Evolutionary conservation across 805 yeast genomes (phyloP), one percentile per base, ranked within the genome.

Genomic region (Metschnikowia kunwiensis): DNA sequence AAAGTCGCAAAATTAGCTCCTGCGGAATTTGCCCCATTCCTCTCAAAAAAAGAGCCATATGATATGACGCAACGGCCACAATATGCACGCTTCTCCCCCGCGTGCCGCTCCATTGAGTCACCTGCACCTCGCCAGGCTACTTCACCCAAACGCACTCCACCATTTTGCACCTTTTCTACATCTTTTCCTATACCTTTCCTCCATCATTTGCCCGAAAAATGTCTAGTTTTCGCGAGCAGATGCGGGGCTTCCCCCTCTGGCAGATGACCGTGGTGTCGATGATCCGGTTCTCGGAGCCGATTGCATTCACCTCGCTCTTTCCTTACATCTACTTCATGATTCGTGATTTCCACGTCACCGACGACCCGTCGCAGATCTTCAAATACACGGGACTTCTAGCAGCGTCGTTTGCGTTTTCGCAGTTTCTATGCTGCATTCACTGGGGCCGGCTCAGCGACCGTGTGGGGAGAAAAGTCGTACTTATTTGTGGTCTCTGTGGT

Each of bases 381-480:
- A 35, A 40, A 7, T 50, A 44, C 36, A 42, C 53, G 8, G 53
- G 54, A 8, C 43, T 44, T 16, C 41, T 48, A 15, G 53, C 50
- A 1, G 43, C 51, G 7, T 37, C 51, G 12, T 49, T 49, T 37
- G 53, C 53, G 3, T 27, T 49, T 15, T 32, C 51, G 13, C 54
- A 50, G 34, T 48, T 50, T 17, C 27, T 50, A n/a, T 50, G 51
- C 27, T 46, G 50, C 27, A 47, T 50, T 17, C 54, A 51, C 25
- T 60, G 65, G 64, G 64, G 64, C 15, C 46, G 51, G 12, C 46
- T 58, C 16, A 42, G 55, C 13, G 63, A 60, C 36, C 46, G 54
- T 9, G 40, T 58, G 19, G 65, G 65, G 24, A 48, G 65, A 9
- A 60, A 60, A 27, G 48, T 44, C 14, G 55, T 60, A 13, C 42